Conservation (phyloP, 2,329 filamentous ascomycete species). For the Botrytis tulipae region DNA sequence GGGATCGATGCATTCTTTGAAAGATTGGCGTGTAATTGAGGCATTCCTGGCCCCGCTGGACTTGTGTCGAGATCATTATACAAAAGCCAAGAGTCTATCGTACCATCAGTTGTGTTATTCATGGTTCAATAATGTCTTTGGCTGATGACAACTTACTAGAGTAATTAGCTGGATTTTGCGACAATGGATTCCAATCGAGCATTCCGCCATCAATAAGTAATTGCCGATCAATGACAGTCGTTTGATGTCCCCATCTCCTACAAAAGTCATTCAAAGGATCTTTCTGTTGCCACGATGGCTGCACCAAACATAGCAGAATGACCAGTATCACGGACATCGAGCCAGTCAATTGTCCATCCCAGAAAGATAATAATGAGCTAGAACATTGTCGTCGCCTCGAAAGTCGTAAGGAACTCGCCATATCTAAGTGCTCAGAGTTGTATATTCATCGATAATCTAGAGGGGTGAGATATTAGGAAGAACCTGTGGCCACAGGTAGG, state of each 20-base stretch:
- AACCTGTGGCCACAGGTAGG: conserved; percentile 8
- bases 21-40: conserved; percentile 55
- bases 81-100: conserved; percentile 51
- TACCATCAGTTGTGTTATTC: not conserved
- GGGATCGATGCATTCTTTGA: conserved; percentile 60
- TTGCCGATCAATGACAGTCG: conserved; percentile 56
- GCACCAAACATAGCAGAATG: conserved; percentile 24
- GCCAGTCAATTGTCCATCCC: conserved; percentile 2
- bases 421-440: conserved; percentile 8
- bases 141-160: conserved; percentile 48
- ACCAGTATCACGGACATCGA: conserved; percentile 24
- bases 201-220: conserved; percentile 63
- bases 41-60: conserved; percentile 43
- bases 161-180: conserved; percentile 50
- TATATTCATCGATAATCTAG: not conserved
- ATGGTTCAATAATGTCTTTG: not conserved
- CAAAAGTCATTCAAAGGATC: conserved; percentile 56
- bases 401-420: conserved; percentile 13
- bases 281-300: conserved; percentile 40
- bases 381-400: conserved; percentile 3
- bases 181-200: conserved; percentile 53
- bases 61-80: conserved; percentile 55
- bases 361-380: not conserved
- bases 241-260: conserved; percentile 57
- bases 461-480: conserved; percentile 4